Conservation (phyloP, 179 eudicot species). For the Carnegiea gigantea region DNA sequence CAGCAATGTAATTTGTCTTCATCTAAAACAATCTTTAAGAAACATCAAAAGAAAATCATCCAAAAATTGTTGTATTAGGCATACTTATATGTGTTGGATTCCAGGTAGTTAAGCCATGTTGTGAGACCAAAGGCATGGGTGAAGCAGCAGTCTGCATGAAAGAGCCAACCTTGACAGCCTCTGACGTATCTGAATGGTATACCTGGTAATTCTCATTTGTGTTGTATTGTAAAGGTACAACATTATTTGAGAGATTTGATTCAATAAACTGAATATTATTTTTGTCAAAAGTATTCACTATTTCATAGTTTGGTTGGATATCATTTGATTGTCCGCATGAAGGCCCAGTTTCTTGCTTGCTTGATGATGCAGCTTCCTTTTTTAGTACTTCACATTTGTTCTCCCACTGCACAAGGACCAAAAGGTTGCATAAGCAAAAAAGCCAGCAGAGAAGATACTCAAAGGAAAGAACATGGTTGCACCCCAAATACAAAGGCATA, state of each 20-base stretch:
- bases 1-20: conserved; percentile 3
- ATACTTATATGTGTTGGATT: conserved; percentile 38
- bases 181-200: conserved; percentile 44
- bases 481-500: neutral
- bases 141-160: conserved; percentile 26
- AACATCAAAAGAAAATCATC: neutral
- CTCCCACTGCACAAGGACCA: conserved; percentile 71
- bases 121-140: conserved; percentile 25
- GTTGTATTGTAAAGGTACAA: conserved; percentile 88
- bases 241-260: conserved; percentile 55
- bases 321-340: conserved; percentile 49
- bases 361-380: conserved; percentile 39
- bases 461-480: neutral
- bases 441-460: neutral
- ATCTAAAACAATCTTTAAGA: neutral
- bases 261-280: conserved; percentile 45
- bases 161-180: conserved; percentile 37
- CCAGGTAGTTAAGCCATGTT: conserved; percentile 23
- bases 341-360: conserved; percentile 40
- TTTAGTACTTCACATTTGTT: conserved; percentile 58
- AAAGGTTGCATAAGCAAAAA: neutral
- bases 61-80: neutral
- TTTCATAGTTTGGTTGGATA: conserved; percentile 74
- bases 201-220: conserved; percentile 90
- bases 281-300: conserved; percentile 47